Evolutionary conservation across 2,329 filamentous ascomycete species (phyloP).

Genomic region (Fusarium robinianum): DNA sequence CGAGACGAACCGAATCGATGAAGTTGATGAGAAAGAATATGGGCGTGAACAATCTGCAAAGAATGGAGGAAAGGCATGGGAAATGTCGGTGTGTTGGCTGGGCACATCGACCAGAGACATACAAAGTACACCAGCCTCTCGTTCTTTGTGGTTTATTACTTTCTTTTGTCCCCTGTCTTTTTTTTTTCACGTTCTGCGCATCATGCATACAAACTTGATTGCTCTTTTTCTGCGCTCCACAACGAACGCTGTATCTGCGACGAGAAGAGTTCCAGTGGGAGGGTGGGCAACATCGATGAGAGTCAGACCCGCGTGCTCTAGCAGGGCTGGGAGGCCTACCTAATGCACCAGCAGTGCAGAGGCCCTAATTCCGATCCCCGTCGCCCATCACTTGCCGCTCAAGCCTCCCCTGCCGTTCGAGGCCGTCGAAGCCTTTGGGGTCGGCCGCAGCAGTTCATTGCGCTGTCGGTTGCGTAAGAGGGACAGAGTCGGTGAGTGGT

Average conservation of each 20-base stretch:
- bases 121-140: too few relatives aligned
- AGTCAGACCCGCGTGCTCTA: too few relatives aligned
- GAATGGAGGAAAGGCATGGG: constrained; percentile 29
- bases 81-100: constrained; percentile 37
- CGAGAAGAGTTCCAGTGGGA: too few relatives aligned
- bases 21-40: too few relatives aligned
- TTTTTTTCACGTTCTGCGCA: too few relatives aligned
- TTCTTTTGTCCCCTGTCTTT: too few relatives aligned
- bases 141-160: constrained; percentile 8
- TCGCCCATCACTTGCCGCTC: constrained; percentile 9
- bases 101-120: too few relatives aligned
- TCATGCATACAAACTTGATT: too few relatives aligned
- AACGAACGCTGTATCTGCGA: too few relatives aligned
- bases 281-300: too few relatives aligned
- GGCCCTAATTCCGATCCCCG: constrained; percentile 9
- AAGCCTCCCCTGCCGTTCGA: constrained; percentile 17
- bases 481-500: constrained; percentile 36
- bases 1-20: constrained; percentile 13
- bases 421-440: constrained; percentile 20
- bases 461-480: constrained; percentile 21
- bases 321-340: too few relatives aligned
- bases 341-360: constrained; percentile 11
- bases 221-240: too few relatives aligned
- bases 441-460: constrained; percentile 31
- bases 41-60: constrained; percentile 16